Conservation (phyloP, 805 yeast genomes). For the Schwanniomyces polymorphus region DNA sequence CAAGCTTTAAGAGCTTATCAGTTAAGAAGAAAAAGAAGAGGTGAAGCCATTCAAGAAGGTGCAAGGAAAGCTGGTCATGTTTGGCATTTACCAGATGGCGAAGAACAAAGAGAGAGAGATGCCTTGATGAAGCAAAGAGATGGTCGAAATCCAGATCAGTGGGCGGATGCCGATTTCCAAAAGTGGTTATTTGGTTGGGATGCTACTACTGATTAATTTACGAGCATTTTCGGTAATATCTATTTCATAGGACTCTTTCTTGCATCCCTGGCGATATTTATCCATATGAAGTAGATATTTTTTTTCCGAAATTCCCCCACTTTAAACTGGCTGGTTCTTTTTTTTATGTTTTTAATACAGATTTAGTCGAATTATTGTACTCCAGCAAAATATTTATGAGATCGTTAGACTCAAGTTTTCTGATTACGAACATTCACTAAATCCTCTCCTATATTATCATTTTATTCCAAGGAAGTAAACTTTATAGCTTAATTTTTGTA, state of each 20-base stretch:
- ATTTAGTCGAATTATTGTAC: too few relatives aligned
- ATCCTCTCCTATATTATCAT: too few relatives aligned
- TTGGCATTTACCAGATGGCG: constrained; percentile 28
- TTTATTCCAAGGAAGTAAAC: too few relatives aligned
- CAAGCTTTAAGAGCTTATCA: constrained; percentile 18
- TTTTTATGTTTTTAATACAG: too few relatives aligned
- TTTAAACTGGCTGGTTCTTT: too few relatives aligned
- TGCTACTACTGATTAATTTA: constrained; percentile 10
- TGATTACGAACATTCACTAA: too few relatives aligned
- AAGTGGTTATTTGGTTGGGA: constrained; percentile 25
- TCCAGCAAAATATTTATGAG: not conserved
- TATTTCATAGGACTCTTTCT: not conserved
- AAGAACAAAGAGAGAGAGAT: constrained; percentile 23
- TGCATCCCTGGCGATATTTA: too few relatives aligned
- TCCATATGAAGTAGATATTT: too few relatives aligned
- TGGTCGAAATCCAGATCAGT: constrained; percentile 16
- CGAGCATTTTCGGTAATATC: not conserved
- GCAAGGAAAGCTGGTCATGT: constrained; percentile 15
- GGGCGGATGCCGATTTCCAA: constrained; percentile 27
- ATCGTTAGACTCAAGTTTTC: not conserved
- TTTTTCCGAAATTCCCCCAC: too few relatives aligned
- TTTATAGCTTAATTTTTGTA: too few relatives aligned
- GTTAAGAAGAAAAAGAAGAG: constrained; percentile 18
- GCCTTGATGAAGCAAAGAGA: constrained; percentile 7
- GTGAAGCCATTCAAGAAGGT: constrained; percentile 20